Evolutionary conservation across 495 filamentous ascomycete species (phyloP), one percentile per base, ranked within the genome.

Genomic region (Endocarpon pusillum): DNA sequence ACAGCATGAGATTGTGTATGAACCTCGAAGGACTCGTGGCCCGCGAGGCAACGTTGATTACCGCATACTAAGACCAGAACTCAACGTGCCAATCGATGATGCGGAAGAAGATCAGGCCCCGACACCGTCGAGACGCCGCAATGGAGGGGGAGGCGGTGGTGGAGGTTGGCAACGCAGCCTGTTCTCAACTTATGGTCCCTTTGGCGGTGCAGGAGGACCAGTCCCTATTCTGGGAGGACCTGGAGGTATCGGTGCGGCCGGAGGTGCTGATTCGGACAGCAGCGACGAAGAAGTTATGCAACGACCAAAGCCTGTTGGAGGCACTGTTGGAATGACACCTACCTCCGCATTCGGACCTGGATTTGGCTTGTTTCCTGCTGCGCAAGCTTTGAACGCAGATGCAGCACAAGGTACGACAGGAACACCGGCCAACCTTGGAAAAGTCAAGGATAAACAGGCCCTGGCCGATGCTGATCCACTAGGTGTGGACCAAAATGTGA

Each of bases 401-500:
- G 52, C 68, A 10, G 52, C 75, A 10, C 74, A 80, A 48, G 60
- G 55, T 10, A 45, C 53, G 16, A 62, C 69, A 29, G 81, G 77
- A 6, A 76, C 78, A 21, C 78, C 84, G 12, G 77, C 79, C 12
- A 85, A 91, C 46, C 69, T 94, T 28, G 91, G 91, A 34, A 91
- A 82, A 53, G 54, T 89, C 41, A 92, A 87, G 51, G 82, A 89
- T 48, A 75, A 68, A 49, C 69, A 78, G 36, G 58, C 72, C 1
- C 66, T 91, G 32, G 87, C 85, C 15, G 89, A 97, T 58, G 81
- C 85, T 4, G 91, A 97, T 51, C 86, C 89, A 10, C 58, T 97
- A 14, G 89, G 91, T 19, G 83, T 94, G 17, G 84, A 94, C 46
- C 62, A 82, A 48, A 81, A 67, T 47, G 81, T 97, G 35, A 83